Evolutionary conservation across 495 filamentous ascomycete genomes (phyloP), one percentile per base, ranked within the genome.

Genomic region (Daldinia vernicosa): DNA sequence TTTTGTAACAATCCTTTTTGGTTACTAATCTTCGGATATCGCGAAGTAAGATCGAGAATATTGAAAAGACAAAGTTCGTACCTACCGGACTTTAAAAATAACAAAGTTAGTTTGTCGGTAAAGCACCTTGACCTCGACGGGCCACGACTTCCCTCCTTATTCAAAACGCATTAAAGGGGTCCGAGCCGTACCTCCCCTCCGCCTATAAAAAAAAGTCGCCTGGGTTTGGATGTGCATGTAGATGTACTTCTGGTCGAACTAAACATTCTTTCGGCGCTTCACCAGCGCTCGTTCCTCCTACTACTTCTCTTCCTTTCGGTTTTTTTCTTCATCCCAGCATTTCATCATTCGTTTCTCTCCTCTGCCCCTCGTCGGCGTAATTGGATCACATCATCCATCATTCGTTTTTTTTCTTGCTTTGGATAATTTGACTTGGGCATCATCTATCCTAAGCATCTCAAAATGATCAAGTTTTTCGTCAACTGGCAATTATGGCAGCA

Each of bases 401-500:
- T 75, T 66, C 66, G 66, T 75, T 77, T 76, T 70, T 68, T 72
- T 53, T 14, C 6, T 59, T 59, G 59, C 72, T 59, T 77, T 73
- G 64, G 75, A 69, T 75, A 75, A 66, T 66, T 76, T 68, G 67
- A 68, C 67, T 75, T 74, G 67, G 64, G 45, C 65, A 63, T 69
- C 58, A 60, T 65, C 69, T 72, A 79, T 63, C 63, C 65, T 60
- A 58, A 70, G 53, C 69, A 80, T 75, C 54, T 78, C 74, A 73
- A 64, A 43, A 76, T 76, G 74, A 67, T 74, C 53, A 61, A 71
- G 37, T 97, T 98, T 82, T 97, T 95, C 82, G 74, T 81, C 40
- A 84, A 80, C 39, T 97, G 94, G 94, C 77, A 85, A 69, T 80
- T 95, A 74, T 98, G 95, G 95, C 88, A 96, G 85, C 91, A 97